Evolutionary conservation across 805 yeast genomes (phyloP).

Genomic region (Kuraishia ogatae): DNA sequence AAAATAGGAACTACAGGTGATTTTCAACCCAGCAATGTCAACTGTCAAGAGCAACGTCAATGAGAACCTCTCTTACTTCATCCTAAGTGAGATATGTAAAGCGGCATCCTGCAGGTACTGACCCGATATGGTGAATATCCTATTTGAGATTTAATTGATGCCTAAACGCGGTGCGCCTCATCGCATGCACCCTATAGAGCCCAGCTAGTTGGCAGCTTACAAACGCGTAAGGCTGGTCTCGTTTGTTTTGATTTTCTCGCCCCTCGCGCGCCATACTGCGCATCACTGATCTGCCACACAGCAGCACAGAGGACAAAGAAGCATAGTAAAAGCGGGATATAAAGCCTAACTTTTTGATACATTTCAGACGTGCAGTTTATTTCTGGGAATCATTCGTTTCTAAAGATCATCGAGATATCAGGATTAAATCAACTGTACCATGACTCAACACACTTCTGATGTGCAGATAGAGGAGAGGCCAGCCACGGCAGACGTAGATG

Average conservation of each 20-base stretch:
- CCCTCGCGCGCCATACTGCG: neutral
- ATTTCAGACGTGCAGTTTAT: too few relatives aligned
- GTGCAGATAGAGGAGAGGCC: slow-evolving; percentile 1
- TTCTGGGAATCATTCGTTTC: too few relatives aligned
- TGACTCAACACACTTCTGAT: slow-evolving; percentile 1
- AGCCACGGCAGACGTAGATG: slow-evolving; percentile 14
- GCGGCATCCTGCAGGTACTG: neutral
- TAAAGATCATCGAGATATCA: neutral
- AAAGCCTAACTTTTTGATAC: neutral
- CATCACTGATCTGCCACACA: neutral
- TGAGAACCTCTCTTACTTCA: too few relatives aligned
- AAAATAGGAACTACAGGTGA: too few relatives aligned
- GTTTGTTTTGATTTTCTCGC: neutral
- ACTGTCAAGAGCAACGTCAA: too few relatives aligned
- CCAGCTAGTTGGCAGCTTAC: neutral
- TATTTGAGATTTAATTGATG: neutral
- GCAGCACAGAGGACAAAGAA: neutral
- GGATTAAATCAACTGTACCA: neutral
- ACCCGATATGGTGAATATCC: neutral
- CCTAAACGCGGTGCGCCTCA: neutral
- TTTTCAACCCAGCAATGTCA: too few relatives aligned
- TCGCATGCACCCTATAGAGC: neutral
- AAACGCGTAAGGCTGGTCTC: neutral
- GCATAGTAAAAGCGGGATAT: too few relatives aligned
- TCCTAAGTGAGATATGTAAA: too few relatives aligned